Evolutionary conservation across 1,139 yeast genomes (phyloP).

Genomic region (Candida dubliniensis): DNA sequence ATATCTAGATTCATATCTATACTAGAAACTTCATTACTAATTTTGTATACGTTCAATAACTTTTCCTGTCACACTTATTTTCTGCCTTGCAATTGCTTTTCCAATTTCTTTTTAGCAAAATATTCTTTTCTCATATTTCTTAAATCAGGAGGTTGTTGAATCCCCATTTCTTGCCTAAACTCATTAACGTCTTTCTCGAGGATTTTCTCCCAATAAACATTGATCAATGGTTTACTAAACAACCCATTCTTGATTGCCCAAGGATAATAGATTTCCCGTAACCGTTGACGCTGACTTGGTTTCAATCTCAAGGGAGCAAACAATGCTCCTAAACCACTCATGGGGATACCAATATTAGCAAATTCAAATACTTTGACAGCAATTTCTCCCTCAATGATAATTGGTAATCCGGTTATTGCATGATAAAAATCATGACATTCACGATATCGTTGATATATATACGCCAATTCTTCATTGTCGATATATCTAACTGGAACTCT

Average conservation of each 20-base stretch:
- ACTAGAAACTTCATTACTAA: neutral
- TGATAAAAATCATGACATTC: slow-evolving; percentile 98
- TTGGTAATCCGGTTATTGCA: slow-evolving; percentile 86
- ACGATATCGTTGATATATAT: slow-evolving; percentile 86
- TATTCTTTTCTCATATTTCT: slow-evolving; percentile 56
- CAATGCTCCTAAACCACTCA: slow-evolving; percentile 90
- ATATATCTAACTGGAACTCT: slow-evolving; percentile 84
- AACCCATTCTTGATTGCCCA: slow-evolving; percentile 85
- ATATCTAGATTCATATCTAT: neutral
- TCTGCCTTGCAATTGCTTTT: slow-evolving; percentile 14
- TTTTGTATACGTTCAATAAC: neutral
- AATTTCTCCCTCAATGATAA: slow-evolving; percentile 92
- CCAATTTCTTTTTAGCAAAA: slow-evolving; percentile 31
- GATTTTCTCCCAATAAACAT: slow-evolving; percentile 90
- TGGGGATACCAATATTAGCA: slow-evolving; percentile 89
- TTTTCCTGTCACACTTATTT: no score
- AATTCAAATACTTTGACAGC: slow-evolving; percentile 91
- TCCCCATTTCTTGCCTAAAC: slow-evolving; percentile 69
- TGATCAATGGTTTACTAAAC: slow-evolving; percentile 72
- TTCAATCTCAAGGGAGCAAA: slow-evolving; percentile 78
- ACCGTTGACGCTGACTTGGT: slow-evolving; percentile 51
- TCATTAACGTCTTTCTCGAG: slow-evolving; percentile 72
- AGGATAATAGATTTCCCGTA: slow-evolving; percentile 72
- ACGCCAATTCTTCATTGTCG: slow-evolving; percentile 88
- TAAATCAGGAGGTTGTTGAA: slow-evolving; percentile 75